phyloP scores from a whole-genome alignment of 2,329 filamentous ascomycete genomes.

The Microdochium bolleyi region DNA sequence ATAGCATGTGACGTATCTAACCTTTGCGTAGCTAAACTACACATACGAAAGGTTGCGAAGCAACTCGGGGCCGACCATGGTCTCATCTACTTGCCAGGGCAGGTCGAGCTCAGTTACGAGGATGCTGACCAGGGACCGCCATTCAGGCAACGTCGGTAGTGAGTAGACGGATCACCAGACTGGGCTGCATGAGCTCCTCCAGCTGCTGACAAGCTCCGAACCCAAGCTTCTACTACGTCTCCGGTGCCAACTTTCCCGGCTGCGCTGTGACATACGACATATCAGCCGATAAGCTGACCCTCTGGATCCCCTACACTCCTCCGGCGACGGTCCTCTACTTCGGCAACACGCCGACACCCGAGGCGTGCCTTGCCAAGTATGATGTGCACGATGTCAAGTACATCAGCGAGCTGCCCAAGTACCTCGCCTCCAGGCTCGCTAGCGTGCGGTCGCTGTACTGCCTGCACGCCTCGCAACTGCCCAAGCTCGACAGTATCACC shows the following conservation, averaged over 20 bases:
- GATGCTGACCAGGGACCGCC: conserved; percentile 49
- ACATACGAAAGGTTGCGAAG: conserved; percentile 47
- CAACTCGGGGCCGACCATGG: conserved; percentile 40
- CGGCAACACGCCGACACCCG: conserved; percentile 49
- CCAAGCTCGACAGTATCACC: conserved; percentile 20
- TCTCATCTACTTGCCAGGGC: conserved; percentile 48
- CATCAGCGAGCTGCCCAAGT: conserved; percentile 34
- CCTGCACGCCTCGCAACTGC: conserved; percentile 34
- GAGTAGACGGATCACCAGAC: conserved; percentile 14
- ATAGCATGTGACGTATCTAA: conserved; percentile 1
- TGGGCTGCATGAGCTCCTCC: neutral
- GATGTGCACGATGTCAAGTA: conserved; percentile 67
- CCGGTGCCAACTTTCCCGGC: conserved; percentile 44
- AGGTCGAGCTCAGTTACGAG: conserved; percentile 41
- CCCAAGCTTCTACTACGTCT: conserved; percentile 51
- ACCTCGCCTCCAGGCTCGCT: conserved; percentile 39
- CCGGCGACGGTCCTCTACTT: conserved; percentile 55
- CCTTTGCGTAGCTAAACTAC: conserved; percentile 37
- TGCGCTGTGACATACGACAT: conserved; percentile 52
- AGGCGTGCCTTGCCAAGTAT: conserved; percentile 53
- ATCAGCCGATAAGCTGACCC: conserved; percentile 50
- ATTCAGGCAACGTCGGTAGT: conserved; percentile 54
- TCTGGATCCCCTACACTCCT: conserved; percentile 68
- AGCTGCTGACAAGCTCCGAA: neutral
- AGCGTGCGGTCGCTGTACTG: conserved; percentile 34